phyloP scores from a whole-genome alignment of 768 basidiomycete species.

The Porpolomopsis calyptriformis region DNA sequence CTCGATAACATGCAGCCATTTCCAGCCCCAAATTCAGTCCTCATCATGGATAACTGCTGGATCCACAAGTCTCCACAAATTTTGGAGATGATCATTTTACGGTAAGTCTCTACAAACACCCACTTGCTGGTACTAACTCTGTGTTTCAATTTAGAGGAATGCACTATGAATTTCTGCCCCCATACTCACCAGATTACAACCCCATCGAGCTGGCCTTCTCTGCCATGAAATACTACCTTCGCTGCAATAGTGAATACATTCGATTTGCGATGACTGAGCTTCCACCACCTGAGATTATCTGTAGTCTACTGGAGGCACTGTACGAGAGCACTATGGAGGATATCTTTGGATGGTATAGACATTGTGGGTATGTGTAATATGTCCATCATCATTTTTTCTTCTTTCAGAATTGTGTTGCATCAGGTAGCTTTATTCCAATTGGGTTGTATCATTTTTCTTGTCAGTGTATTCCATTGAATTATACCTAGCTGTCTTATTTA shows the following conservation, averaged over 20 bases:
- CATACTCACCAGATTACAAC: slow-evolving; percentile 9
- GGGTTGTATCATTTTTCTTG: no score
- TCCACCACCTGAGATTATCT: slow-evolving; percentile 12
- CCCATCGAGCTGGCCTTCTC: slow-evolving; percentile 16
- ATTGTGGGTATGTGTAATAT: slow-evolving; percentile 13
- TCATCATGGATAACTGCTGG: slow-evolving; percentile 27
- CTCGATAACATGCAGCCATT: slow-evolving; percentile 22
- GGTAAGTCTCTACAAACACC: slow-evolving; percentile 14
- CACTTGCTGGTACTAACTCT: background rate
- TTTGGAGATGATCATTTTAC: slow-evolving; percentile 16
- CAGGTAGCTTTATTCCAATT: no score
- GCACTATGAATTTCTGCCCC: slow-evolving; percentile 4
- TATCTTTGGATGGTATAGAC: slow-evolving; percentile 14
- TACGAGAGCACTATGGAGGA: slow-evolving; percentile 13
- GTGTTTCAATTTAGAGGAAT: slow-evolving; percentile 7
- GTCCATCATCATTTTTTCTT: background rate
- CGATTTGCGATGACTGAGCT: slow-evolving; percentile 6
- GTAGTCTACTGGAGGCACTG: slow-evolving; percentile 12
- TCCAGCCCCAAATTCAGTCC: slow-evolving; percentile 19
- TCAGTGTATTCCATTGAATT: no score
- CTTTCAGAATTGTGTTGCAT: no score
- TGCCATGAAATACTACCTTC: slow-evolving; percentile 16
- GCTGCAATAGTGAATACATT: background rate
- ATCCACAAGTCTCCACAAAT: slow-evolving; percentile 18
- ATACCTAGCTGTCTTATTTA: no score